phyloP scores from a whole-genome alignment of 2,329 filamentous ascomycete genomes.

The Thermomyces lanuginosus region DNA sequence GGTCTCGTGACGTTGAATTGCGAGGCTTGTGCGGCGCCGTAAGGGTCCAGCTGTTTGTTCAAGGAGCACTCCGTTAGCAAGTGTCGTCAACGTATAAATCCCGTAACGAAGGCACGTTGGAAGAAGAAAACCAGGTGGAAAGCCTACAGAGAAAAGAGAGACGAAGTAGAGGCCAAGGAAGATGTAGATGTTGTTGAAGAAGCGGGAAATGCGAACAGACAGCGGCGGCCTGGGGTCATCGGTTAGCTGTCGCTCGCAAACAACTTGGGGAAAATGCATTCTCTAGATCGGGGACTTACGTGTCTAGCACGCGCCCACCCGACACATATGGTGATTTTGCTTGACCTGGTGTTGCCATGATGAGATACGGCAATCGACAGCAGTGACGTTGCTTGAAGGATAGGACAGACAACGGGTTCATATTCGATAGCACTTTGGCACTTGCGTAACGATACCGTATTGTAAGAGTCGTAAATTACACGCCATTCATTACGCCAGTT shows the following conservation, averaged over 20 bases:
- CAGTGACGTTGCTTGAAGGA: too few relatives aligned
- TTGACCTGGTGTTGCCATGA: conserved; percentile 18
- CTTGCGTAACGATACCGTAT: too few relatives aligned
- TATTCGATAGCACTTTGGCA: too few relatives aligned
- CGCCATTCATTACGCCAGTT: too few relatives aligned
- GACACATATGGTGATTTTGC: conserved; percentile 21
- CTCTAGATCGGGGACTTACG: conserved; percentile 11
- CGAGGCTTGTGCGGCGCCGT: conserved; percentile 29
- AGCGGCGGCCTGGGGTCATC: conserved; percentile 25
- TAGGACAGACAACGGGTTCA: too few relatives aligned
- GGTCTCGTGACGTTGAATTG: conserved; percentile 30
- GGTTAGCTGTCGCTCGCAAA: conserved; percentile 2
- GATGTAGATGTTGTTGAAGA: conserved; percentile 28
- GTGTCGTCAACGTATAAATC: too few relatives aligned
- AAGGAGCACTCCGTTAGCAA: conserved; percentile 1
- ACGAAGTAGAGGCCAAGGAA: conserved; percentile 35
- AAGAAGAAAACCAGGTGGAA: too few relatives aligned
- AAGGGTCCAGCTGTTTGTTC: conserved; percentile 28
- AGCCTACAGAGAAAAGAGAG: conserved; percentile 31
- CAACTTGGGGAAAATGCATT: conserved; percentile 2
- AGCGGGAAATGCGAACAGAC: conserved; percentile 25
- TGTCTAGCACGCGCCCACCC: conserved; percentile 22
- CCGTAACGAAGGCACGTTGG: too few relatives aligned
- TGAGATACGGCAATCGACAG: too few relatives aligned
- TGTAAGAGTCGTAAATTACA: too few relatives aligned